Conservation (phyloP, 495 filamentous ascomycete species). For the Astrothelium subdiscretum region DNA sequence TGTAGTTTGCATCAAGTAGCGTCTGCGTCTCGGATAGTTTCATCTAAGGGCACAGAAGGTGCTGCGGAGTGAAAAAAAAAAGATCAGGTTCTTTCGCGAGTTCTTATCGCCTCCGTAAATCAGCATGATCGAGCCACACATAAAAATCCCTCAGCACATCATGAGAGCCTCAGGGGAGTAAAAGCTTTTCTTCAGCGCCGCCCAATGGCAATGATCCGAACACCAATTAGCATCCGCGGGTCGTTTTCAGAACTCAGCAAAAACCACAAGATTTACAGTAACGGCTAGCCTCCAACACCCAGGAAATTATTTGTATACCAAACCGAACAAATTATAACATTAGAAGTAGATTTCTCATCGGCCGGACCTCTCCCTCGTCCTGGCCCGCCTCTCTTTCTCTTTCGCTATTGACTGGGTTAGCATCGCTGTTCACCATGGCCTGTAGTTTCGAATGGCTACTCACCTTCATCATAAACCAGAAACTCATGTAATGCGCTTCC, state of each 20-base stretch:
- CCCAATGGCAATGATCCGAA: neutral
- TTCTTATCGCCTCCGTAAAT: too few species aligned
- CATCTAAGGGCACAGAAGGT: too few species aligned
- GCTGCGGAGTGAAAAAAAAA: too few species aligned
- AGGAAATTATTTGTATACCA: neutral
- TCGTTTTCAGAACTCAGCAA: neutral
- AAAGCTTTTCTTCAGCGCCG: too few species aligned
- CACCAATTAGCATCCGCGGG: neutral
- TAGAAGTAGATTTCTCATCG: conserved; percentile 10
- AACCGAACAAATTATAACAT: neutral
- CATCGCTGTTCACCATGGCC: neutral
- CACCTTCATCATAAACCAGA: conserved; percentile 77
- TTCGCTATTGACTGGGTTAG: conserved; percentile 40
- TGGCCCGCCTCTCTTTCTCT: conserved; percentile 58
- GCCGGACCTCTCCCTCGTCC: conserved; percentile 59
- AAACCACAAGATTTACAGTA: neutral
- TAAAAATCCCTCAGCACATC: too few species aligned
- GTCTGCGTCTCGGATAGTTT: too few species aligned
- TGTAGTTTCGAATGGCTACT: conserved; percentile 6
- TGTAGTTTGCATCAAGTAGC: too few species aligned
- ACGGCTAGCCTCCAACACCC: too few species aligned
- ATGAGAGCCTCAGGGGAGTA: too few species aligned
- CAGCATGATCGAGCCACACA: too few species aligned
- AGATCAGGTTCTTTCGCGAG: too few species aligned
- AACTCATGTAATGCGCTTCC: conserved; percentile 88